Conservation (phyloP, 108 stramenopile species). For the Phaeodactylum tricornutum region DNA sequence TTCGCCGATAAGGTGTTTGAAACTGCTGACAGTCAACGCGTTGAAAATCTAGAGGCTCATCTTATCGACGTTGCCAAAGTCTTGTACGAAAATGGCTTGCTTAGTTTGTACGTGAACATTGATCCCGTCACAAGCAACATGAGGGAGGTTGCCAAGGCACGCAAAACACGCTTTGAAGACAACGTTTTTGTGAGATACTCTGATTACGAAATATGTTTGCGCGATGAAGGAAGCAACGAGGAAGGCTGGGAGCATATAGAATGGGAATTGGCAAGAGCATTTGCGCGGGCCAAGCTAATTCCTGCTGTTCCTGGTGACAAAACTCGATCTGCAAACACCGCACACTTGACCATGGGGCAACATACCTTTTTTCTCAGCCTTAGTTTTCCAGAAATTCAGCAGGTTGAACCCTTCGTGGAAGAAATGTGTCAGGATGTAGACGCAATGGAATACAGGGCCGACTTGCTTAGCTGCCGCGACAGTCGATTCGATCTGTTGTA, state of each 20-base stretch:
- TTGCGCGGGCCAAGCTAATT: conserved; percentile 65
- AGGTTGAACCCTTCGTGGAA: conserved; percentile 71
- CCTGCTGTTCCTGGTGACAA: conserved; percentile 59
- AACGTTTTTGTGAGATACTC: conserved; percentile 52
- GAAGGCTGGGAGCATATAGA: conserved; percentile 56
- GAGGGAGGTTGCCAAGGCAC: conserved; percentile 15
- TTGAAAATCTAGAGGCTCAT: conserved; percentile 20
- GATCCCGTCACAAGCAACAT: conserved; percentile 25
- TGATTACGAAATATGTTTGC: conserved; percentile 80
- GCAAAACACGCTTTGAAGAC: conserved; percentile 39
- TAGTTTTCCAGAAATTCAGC: conserved; percentile 62
- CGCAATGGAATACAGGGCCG: conserved; percentile 88
- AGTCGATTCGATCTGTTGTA: conserved; percentile 73
- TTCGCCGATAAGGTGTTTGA: conserved; percentile 28
- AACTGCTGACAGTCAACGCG: conserved; percentile 2
- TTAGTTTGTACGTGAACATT: conserved; percentile 72
- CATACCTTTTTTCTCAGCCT: conserved; percentile 79
- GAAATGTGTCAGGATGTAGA: conserved; percentile 82
- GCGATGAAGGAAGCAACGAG: conserved; percentile 38
- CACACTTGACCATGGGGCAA: conserved; percentile 72
- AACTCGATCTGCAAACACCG: conserved; percentile 45
- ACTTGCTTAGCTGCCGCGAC: conserved; percentile 61
- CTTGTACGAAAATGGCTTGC: conserved; percentile 41
- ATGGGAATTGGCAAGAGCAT: conserved; percentile 68
- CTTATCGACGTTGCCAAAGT: conserved; percentile 24